A percentile compares a stretch with the other conserved stretches of the same genome.
phyloP scores from a whole-genome alignment of 2,329 filamentous ascomycete species.

The Aspergillus pseudoterreus region DNA sequence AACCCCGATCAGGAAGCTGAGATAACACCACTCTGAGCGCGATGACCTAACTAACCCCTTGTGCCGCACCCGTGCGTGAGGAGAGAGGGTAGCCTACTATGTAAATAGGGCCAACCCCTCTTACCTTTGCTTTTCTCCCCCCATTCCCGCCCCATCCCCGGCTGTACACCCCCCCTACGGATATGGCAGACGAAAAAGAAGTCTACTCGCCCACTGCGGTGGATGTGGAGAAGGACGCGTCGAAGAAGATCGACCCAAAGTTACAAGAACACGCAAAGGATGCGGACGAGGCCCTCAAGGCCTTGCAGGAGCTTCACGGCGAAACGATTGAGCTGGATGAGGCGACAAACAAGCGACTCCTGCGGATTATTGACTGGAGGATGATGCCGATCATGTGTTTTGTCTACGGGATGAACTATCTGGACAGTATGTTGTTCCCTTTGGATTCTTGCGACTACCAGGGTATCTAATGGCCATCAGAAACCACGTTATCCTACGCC shows the following conservation, averaged over 20 bases:
- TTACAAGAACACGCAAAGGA: slow-evolving; percentile 53
- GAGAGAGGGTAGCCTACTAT: slow-evolving; percentile 2
- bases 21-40: background rate
- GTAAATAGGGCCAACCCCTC: background rate
- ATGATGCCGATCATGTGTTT: slow-evolving; percentile 59
- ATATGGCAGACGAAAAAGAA: slow-evolving; percentile 39
- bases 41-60: background rate
- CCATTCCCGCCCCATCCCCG: background rate
- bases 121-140: background rate
- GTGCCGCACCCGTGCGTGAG: background rate
- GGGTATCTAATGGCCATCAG: slow-evolving; percentile 14
- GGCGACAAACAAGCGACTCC: slow-evolving; percentile 55
- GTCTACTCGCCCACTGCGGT: slow-evolving; percentile 3
- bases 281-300: slow-evolving; percentile 60
- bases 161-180: background rate
- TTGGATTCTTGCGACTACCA: background rate
- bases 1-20: background rate
- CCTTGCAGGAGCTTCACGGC: slow-evolving; percentile 47
- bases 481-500: slow-evolving; percentile 51
- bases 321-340: slow-evolving; percentile 53
- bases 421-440: slow-evolving; percentile 42
- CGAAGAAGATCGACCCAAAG: slow-evolving; percentile 24
- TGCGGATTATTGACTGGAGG: slow-evolving; percentile 61
- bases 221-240: slow-evolving; percentile 17
- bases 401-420: slow-evolving; percentile 57